A percentile compares a stretch with the other conserved stretches of the same genome.
phyloP scores from a whole-genome alignment of 2,329 filamentous ascomycete species.

The Gremmenia infestans region DNA sequence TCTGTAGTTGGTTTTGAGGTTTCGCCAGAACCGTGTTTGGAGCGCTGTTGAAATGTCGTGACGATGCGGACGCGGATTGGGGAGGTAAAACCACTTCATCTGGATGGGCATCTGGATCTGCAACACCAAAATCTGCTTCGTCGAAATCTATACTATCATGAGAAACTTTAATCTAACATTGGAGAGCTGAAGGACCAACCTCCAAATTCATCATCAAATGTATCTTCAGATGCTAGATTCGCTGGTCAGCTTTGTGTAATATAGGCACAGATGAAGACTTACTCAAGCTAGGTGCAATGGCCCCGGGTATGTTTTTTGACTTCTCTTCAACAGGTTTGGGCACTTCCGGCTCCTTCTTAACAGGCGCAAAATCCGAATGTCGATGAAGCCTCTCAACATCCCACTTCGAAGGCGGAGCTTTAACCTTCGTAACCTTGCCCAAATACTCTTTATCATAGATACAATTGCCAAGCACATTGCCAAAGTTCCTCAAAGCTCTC shows the following conservation, averaged over 20 bases:
- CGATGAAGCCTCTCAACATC: slow-evolving; percentile 76
- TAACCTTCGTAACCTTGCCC: slow-evolving; percentile 83
- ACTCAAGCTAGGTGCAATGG: slow-evolving; percentile 14
- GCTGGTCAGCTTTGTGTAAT: slow-evolving; percentile 24
- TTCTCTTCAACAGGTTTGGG: slow-evolving; percentile 23
- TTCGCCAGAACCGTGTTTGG: slow-evolving; percentile 17
- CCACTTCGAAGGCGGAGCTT: slow-evolving; percentile 71
- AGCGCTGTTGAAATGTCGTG: slow-evolving; percentile 17
- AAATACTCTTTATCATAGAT: slow-evolving; percentile 97
- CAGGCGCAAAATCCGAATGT: slow-evolving; percentile 58
- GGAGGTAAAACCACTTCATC: slow-evolving; percentile 65
- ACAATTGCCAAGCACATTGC: slow-evolving; percentile 96
- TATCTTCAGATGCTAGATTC: slow-evolving; percentile 34
- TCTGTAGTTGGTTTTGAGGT: slow-evolving; percentile 20
- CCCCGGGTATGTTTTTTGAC: slow-evolving; percentile 8
- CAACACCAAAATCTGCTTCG: slow-evolving; percentile 69
- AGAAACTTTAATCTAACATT: slow-evolving; percentile 27
- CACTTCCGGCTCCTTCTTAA: slow-evolving; percentile 30
- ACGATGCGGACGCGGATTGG: slow-evolving; percentile 12
- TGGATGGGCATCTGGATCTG: slow-evolving; percentile 59
- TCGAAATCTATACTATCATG: slow-evolving; percentile 57
- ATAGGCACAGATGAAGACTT: slow-evolving; percentile 26
- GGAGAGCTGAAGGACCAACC: slow-evolving; percentile 40
- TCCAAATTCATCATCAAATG: slow-evolving; percentile 49
- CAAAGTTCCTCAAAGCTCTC: slow-evolving; percentile 82